phyloP scores from a whole-genome alignment of 2,329 filamentous ascomycete genomes.

The Talaromyces pinophilus region DNA sequence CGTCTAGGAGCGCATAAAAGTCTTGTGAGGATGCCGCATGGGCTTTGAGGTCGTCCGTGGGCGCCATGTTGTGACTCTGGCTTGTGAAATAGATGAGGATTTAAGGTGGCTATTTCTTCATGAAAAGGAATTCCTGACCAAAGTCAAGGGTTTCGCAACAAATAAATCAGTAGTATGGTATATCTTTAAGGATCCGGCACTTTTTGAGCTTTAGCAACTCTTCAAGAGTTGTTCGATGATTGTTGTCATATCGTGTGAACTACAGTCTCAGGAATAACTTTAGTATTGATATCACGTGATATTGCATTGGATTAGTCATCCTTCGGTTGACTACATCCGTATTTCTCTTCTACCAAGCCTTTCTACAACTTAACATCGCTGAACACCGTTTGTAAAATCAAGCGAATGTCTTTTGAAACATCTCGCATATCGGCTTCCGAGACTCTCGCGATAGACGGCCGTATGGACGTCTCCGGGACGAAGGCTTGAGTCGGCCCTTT shows the following conservation, averaged over 20 bases:
- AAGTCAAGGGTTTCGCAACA: background rate
- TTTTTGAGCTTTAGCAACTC: background rate
- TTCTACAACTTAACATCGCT: background rate
- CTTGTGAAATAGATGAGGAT: background rate
- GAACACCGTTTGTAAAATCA: background rate
- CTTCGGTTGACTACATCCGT: background rate
- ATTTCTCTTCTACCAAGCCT: background rate
- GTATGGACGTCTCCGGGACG: background rate
- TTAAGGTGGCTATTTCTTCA: background rate
- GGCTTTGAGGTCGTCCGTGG: slow-evolving; percentile 52
- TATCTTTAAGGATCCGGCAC: background rate
- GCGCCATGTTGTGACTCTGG: slow-evolving; percentile 32
- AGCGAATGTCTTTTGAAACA: background rate
- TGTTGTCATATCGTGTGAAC: background rate
- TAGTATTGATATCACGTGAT: background rate
- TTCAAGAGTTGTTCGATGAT: background rate
- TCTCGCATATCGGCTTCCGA: background rate
- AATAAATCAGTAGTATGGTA: background rate
- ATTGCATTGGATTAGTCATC: background rate
- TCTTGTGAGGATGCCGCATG: slow-evolving; percentile 66
- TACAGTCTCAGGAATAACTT: background rate
- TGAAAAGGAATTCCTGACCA: background rate
- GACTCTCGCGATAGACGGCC: background rate
- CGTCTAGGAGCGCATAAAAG: slow-evolving; percentile 74
- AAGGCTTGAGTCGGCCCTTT: background rate